Evolutionary conservation across 129 eudicot species (phyloP), one percentile per base, ranked within the genome.

Genomic region (Cynara cardunculus): DNA sequence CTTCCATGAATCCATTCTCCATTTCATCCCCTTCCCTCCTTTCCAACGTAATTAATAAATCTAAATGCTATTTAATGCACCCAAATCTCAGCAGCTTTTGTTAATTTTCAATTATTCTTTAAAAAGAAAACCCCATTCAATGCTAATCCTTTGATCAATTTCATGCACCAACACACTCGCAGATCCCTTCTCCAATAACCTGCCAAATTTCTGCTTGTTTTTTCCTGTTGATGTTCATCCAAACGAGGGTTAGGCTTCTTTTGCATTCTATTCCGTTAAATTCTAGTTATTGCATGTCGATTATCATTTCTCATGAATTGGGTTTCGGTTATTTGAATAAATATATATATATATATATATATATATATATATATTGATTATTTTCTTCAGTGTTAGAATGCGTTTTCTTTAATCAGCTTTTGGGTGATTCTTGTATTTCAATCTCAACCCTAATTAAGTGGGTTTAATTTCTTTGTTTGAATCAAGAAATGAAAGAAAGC

Each of bases 401-500:
- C 13, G 13, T 64, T 9, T 24, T 64, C 4, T 21, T 32, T 34
- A n/a, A n/a, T n/a, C 7, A 18, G 75, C 53, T 18, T 71, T 32
- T 32, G 24, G n/a, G 34, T 32, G 24, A 82, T 75, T 30, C 5
- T 35, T 61, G 46, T 75, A 69, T 41, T 82, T 49, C 9, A 34
- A 30, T 69, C 25, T 34, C 80, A 69, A 18, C 81, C 81, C 66
- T 35, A 39, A 39, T 39, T 46, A 69, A 68, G 13, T 49, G 65
- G 56, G 59, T 13, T 46, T 46, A 46, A 37, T 75, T 41, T 65
- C 69, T n/a, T 81, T 81, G 64, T 6, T 37, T 66, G 66, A 64
- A 81, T 81, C 49, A 64, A 41, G 37, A 81, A 64, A 34, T 66
- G 76, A 69, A 26, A 44, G 41, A 78, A 69, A 78, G 44, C 28